A percentile compares a stretch with the other conserved stretches of the same genome.
Evolutionary conservation across 2,329 filamentous ascomycete species (phyloP).

Genomic region (Tolypocladium tundrense): DNA sequence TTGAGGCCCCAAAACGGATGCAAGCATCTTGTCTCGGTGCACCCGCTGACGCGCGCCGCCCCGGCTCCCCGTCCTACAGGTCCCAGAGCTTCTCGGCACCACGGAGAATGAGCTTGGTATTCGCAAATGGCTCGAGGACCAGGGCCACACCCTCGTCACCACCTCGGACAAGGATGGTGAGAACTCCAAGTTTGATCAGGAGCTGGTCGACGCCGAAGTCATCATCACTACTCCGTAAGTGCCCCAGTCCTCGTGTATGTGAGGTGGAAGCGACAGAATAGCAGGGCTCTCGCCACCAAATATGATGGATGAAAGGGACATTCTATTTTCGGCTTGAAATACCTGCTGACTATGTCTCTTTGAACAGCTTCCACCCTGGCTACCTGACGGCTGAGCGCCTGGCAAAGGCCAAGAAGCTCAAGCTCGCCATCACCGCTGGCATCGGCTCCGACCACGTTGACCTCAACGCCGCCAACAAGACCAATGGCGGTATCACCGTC

Average conservation of each 20-base stretch:
- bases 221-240: constrained; percentile 95
- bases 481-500: constrained; percentile 94
- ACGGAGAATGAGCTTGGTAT: constrained; percentile 98
- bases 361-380: constrained; percentile 80
- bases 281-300: neutral
- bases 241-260: neutral
- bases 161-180: constrained; percentile 96
- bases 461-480: constrained; percentile 92
- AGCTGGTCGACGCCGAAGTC: constrained; percentile 92
- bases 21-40: neutral
- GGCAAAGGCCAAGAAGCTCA: constrained; percentile 97
- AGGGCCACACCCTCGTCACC: constrained; percentile 92
- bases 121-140: constrained; percentile 93
- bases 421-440: constrained; percentile 92
- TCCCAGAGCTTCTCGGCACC: constrained; percentile 79
- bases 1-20: neutral
- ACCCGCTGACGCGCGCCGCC: neutral
- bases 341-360: neutral
- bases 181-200: constrained; percentile 86
- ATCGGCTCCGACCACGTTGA: constrained; percentile 99
- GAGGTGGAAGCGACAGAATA: neutral
- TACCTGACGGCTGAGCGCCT: constrained; percentile 96
- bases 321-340: neutral
- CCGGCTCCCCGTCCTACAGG: constrained; percentile 25
- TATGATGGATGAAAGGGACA: neutral